Percentiles rank a stretch among this genome's conserved stretches.
These are phyloP conservation scores for Eragrostis curvula DNA, from an alignment of 176 grass and related monocot genomes.

Conservation along the genomic window DNA sequence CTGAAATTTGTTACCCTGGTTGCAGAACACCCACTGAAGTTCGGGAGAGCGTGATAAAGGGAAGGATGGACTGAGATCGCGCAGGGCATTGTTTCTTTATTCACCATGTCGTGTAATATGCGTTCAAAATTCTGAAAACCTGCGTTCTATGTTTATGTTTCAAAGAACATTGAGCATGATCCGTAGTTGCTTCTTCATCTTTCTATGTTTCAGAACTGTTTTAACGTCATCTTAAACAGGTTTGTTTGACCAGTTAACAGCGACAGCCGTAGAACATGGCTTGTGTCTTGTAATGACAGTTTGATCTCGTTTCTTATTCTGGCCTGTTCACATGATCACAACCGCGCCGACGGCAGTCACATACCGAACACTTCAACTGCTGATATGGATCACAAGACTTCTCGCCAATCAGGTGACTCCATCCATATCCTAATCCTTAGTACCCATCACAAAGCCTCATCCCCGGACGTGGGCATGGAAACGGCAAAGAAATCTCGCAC, in stretches of 20 bases:
- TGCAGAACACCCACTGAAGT: slow-evolving; percentile 89
- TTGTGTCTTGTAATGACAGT: slow-evolving; percentile 7
- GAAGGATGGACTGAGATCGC: slow-evolving; percentile 78
- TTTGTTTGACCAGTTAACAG: slow-evolving; percentile 34
- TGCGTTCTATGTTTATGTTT: slow-evolving; percentile 9
- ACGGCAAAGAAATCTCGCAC: slow-evolving; percentile 24
- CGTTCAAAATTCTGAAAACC: slow-evolving; percentile 31
- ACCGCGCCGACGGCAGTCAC: neutral
- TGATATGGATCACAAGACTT: slow-evolving; percentile 9
- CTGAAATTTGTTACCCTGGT: slow-evolving; percentile 1
- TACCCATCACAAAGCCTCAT: neutral
- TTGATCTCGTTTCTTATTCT: slow-evolving; percentile 13
- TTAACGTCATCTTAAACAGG: neutral
- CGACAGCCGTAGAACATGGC: neutral
- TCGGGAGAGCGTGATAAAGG: slow-evolving; percentile 82
- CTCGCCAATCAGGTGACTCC: neutral
- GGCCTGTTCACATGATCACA: neutral
- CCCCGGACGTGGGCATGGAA: neutral
- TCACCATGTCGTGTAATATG: slow-evolving; percentile 5
- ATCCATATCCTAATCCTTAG: neutral
- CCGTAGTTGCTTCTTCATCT: slow-evolving; percentile 1
- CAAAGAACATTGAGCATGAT: slow-evolving; percentile 35
- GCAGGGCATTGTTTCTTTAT: slow-evolving; percentile 24
- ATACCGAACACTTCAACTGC: neutral
- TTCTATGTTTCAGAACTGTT: neutral